Base-by-base conservation (phyloP, 1,284 basidiomycete genomes). In the Heterobasidion parviporum region DNA sequence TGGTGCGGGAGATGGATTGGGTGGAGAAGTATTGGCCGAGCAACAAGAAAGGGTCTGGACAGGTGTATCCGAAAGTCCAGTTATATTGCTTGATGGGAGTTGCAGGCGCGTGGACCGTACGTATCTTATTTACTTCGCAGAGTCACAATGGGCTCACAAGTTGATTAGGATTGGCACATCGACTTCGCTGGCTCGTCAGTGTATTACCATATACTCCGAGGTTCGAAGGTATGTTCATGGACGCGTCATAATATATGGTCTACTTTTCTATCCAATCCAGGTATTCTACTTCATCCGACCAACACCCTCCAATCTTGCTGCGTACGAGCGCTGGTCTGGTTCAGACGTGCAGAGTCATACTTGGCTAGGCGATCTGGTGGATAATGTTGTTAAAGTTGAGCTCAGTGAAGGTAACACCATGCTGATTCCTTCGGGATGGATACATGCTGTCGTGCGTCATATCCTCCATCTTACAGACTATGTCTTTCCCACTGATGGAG, bases 381-480 rank as follows among this genome's bases (percentile, higher is more conserved):
- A 96, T 61, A 85, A 90, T 60, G 93, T 98, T 3, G 82, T 85
- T 64, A 94, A 90, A 66, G 88, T 96, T 8, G 86, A 88, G 52
- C 72, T 98, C 56, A 71, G 73, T 9, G 77, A 80, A n/a, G 94
- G 94, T 1, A 94, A 95, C 64, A 98, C 94, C 0, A 95, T 97
- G 92, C 90, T 97, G 56, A 96, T 98, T 54, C 94, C 94, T 1
- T 87, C 92, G 0, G 96, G 96, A 0, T 98, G 96, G 89, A 97
- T 98, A 59, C 96, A 99, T 67, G 92, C 94, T 16, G 96, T 99
- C 38, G 92, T 93, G 67, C 68, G 87, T 79, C 8, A 8, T 34
- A 15, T 38, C 6, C 20, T 14, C 5, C 14, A 6, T 44, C 47
- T 16, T 8, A n/a, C 43, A 34, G 41, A 26, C 52, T 10, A n/a